These are phyloP conservation scores for Xylaria flabelliformis DNA, from an alignment of 495 filamentous ascomycete genomes.

Conservation along the genomic window DNA sequence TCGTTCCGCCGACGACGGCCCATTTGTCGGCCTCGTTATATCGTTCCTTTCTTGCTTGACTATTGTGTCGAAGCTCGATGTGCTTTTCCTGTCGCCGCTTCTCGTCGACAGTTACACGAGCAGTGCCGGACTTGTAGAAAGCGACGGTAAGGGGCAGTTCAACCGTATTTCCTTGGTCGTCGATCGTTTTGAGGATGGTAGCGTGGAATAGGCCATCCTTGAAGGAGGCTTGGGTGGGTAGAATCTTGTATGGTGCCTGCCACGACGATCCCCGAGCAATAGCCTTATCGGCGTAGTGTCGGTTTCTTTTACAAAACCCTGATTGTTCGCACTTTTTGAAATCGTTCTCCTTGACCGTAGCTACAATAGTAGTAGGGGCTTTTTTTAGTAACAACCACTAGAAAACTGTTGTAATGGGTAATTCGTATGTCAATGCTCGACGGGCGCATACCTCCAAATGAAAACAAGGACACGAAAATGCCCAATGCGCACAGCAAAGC, in stretches of 20 bases:
- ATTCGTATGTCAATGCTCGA: background rate
- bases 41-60: constrained; percentile 84
- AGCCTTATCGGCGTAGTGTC: constrained; percentile 82
- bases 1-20: constrained; percentile 81
- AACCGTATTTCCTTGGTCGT: constrained; percentile 65
- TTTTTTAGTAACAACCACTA: constrained; percentile 17
- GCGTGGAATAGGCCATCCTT: constrained; percentile 81
- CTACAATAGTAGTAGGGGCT: constrained; percentile 48
- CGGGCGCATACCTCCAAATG: constrained; percentile 53
- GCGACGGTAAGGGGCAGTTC: constrained; percentile 82
- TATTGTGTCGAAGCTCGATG: constrained; percentile 84
- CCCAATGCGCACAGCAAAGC: constrained; percentile 57
- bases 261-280: constrained; percentile 67
- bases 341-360: constrained; percentile 88
- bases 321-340: constrained; percentile 96
- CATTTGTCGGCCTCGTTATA: constrained; percentile 92
- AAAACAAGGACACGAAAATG: constrained; percentile 52
- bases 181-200: constrained; percentile 76
- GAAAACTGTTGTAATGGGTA: background rate
- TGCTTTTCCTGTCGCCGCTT: constrained; percentile 86
- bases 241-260: constrained; percentile 82
- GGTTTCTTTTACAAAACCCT: constrained; percentile 95
- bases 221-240: constrained; percentile 72
- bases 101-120: constrained; percentile 88
- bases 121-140: constrained; percentile 86